Percentiles rank a stretch among this genome's conserved stretches.
These are phyloP conservation scores for Linderniella brevidens DNA, from an alignment of 257 asterid species.

Conservation along the genomic window DNA sequence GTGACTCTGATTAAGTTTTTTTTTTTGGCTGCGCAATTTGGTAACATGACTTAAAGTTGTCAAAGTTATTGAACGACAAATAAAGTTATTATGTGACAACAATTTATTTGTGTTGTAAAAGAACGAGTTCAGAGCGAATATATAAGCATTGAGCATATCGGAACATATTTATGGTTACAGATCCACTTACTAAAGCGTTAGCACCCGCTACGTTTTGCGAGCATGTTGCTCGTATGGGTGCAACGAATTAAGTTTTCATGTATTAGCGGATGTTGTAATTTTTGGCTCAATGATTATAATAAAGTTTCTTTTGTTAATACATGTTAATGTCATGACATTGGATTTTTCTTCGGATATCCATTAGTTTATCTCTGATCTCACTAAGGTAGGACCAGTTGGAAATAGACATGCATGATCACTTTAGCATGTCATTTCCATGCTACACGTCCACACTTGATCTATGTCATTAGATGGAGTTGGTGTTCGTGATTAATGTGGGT, in stretches of 20 bases:
- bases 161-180: background rate
- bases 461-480: background rate
- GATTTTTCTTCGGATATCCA: no score
- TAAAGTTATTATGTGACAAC: background rate
- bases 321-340: background rate
- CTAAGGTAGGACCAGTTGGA: background rate
- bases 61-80: background rate
- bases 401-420: background rate
- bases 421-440: background rate
- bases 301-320: background rate
- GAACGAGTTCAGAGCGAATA: background rate
- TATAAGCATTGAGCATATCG: background rate
- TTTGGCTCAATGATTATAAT: background rate
- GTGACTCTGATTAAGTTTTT: background rate
- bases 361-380: background rate
- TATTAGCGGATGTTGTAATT: background rate
- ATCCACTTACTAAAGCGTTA: background rate
- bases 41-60: background rate
- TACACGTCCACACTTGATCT: background rate
- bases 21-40: background rate
- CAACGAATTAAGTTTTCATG: background rate
- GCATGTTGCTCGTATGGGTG: slow-evolving; percentile 1
- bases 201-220: background rate
- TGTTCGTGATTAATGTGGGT: background rate
- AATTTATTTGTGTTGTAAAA: background rate